Percentiles rank a stretch among this genome's conserved stretches.
These are phyloP conservation scores for Microstroma glucosiphilum DNA, from an alignment of 1,284 basidiomycete genomes.

Conservation along the genomic window DNA sequence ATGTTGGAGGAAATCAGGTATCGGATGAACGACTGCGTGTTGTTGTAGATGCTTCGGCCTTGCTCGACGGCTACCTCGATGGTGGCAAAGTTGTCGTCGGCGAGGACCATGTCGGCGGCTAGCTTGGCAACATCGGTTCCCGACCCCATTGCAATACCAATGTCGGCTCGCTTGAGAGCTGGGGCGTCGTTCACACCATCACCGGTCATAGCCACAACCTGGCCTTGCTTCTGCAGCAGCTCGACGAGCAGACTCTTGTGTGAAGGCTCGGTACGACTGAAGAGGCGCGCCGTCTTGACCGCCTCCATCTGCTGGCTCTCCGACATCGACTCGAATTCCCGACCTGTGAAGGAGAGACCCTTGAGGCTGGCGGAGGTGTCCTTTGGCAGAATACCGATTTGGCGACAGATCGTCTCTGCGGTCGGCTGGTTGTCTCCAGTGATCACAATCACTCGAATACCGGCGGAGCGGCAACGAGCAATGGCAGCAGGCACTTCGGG, in stretches of 20 bases:
- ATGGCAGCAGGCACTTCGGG: slow-evolving; percentile 85
- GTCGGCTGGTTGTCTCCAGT: slow-evolving; percentile 98
- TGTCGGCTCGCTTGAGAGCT: slow-evolving; percentile 53
- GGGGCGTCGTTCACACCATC: slow-evolving; percentile 54
- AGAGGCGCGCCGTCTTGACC: slow-evolving; percentile 79
- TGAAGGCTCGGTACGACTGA: slow-evolving; percentile 85
- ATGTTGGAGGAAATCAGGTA: slow-evolving; percentile 84
- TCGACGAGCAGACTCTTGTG: slow-evolving; percentile 96
- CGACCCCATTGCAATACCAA: slow-evolving; percentile 54
- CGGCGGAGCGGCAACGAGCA: slow-evolving; percentile 81
- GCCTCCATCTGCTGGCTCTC: slow-evolving; percentile 74
- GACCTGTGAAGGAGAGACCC: slow-evolving; percentile 89
- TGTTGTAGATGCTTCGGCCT: slow-evolving; percentile 94
- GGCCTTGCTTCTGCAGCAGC: slow-evolving; percentile 79
- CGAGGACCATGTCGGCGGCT: slow-evolving; percentile 54
- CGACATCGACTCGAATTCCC: slow-evolving; percentile 76
- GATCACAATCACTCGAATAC: slow-evolving; percentile 93
- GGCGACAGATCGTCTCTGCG: slow-evolving; percentile 90
- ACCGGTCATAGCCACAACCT: slow-evolving; percentile 86
- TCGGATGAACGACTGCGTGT: slow-evolving; percentile 95
- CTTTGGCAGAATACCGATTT: slow-evolving; percentile 90
- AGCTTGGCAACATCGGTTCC: slow-evolving; percentile 54
- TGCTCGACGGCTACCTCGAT: slow-evolving; percentile 63
- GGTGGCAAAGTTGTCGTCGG: slow-evolving; percentile 55
- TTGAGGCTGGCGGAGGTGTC: slow-evolving; percentile 52